Evolutionary conservation across 345 rosid species (phyloP).

Genomic region (Rhodamnia argentea): DNA sequence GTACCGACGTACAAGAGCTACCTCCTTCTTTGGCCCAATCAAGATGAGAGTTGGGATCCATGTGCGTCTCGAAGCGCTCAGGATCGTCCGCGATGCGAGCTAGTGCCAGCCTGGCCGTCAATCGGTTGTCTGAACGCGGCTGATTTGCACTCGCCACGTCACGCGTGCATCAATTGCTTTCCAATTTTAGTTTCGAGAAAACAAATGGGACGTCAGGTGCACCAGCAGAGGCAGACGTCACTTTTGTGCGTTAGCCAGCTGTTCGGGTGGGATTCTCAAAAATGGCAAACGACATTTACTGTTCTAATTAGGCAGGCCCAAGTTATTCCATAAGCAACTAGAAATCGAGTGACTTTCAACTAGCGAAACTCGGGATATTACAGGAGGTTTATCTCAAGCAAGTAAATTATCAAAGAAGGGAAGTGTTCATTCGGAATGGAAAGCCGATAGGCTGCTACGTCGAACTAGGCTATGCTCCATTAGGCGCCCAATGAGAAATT

Average conservation of each 20-base stretch:
- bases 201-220: not conserved
- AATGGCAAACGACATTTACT: not conserved
- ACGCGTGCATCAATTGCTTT: not conserved
- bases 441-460: not conserved
- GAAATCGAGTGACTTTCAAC: not conserved
- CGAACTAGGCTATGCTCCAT: not conserved
- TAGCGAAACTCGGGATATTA: not conserved
- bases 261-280: not conserved
- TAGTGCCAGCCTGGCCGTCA: not conserved
- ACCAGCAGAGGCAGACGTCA: not conserved
- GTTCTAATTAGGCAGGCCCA: not conserved
- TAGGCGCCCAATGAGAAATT: not conserved
- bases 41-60: not conserved
- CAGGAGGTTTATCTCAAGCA: not conserved
- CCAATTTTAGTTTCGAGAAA: not conserved
- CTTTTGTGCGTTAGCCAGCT: not conserved
- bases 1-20: not conserved
- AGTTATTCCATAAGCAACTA: not conserved
- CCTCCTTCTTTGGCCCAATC: not conserved
- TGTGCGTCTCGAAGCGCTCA: not conserved
- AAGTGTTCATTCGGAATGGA: not conserved
- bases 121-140: not conserved
- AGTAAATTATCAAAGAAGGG: not conserved
- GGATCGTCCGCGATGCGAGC: not conserved
- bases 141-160: not conserved